phyloP scores from a whole-genome alignment of 176 grass and related monocot species.

The Hyparrhenia diplandra region DNA sequence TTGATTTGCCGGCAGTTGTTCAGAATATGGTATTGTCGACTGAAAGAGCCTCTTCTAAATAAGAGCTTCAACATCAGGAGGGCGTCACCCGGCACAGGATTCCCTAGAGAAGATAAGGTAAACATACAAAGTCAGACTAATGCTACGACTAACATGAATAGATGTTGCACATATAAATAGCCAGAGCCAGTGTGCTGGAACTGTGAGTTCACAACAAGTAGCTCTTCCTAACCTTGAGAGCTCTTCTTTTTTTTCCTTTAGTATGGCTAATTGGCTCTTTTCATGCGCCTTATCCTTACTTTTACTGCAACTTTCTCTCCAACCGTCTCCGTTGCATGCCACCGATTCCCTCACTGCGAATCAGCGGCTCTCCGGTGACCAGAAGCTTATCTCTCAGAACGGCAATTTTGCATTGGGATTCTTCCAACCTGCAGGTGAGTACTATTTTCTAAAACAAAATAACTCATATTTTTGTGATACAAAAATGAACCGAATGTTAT shows the following conservation, averaged over 20 bases:
- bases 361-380: constrained; percentile 9
- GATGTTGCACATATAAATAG: neutral
- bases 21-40: neutral
- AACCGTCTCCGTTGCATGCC: neutral
- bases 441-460: neutral
- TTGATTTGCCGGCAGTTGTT: neutral
- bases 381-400: constrained; percentile 26
- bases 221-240: neutral
- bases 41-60: neutral
- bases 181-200: neutral
- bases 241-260: neutral
- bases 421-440: constrained; percentile 28
- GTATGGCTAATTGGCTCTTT: neutral
- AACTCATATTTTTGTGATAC: neutral
- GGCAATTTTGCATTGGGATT: constrained; percentile 31
- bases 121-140: neutral
- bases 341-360: neutral
- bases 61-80: neutral
- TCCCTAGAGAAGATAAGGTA: neutral
- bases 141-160: neutral
- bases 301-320: neutral
- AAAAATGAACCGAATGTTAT: neutral
- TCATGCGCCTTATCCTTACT: neutral
- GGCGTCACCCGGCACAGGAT: neutral
- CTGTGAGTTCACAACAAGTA: neutral